Percentiles rank a stretch among this genome's conserved stretches.
phyloP scores from a whole-genome alignment of 208 protist species.

The Vickermania ingenoplastis region DNA sequence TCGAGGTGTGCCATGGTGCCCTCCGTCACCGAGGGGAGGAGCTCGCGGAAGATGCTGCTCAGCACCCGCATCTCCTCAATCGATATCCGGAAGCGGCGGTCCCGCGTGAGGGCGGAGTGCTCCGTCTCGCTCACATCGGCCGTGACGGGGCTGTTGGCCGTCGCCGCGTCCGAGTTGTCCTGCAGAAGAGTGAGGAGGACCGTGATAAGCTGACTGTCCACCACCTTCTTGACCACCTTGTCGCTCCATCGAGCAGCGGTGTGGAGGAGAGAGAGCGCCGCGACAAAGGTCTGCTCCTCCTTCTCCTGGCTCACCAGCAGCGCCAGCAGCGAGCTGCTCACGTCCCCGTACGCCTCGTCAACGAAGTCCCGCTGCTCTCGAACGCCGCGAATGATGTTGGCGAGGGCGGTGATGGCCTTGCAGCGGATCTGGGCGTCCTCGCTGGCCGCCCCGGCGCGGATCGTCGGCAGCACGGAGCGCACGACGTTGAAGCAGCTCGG shows the following conservation, averaged over 20 bases:
- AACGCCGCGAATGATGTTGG: slow-evolving; percentile 42
- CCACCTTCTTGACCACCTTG: slow-evolving; percentile 20
- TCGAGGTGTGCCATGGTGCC: slow-evolving; percentile 27
- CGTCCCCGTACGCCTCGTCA: slow-evolving; percentile 41
- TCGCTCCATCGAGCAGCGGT: slow-evolving; percentile 33
- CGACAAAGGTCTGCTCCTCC: slow-evolving; percentile 32
- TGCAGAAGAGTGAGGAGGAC: slow-evolving; percentile 9
- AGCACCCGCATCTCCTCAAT: slow-evolving; percentile 35
- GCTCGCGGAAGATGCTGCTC: slow-evolving; percentile 28
- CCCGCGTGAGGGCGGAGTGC: not conserved
- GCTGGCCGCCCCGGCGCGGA: slow-evolving; percentile 55
- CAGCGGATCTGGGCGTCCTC: slow-evolving; percentile 64
- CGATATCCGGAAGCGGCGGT: not conserved
- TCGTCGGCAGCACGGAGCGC: slow-evolving; percentile 40
- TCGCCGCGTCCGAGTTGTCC: not conserved
- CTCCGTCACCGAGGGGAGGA: slow-evolving; percentile 27
- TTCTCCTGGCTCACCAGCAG: slow-evolving; percentile 24
- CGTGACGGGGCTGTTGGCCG: not conserved
- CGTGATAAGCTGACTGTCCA: slow-evolving; percentile 22
- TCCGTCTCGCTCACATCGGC: not conserved
- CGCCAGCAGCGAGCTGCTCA: slow-evolving; percentile 20
- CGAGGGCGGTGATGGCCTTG: slow-evolving; percentile 44
- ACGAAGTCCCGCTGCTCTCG: slow-evolving; percentile 27
- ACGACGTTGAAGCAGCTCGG: slow-evolving; percentile 38
- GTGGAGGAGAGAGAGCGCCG: slow-evolving; percentile 28